A percentile compares a stretch with the other conserved stretches of the same genome.
These are phyloP conservation scores for Theobroma grandiflorum DNA, from an alignment of 441 rosid genomes.

Conservation along the genomic window DNA sequence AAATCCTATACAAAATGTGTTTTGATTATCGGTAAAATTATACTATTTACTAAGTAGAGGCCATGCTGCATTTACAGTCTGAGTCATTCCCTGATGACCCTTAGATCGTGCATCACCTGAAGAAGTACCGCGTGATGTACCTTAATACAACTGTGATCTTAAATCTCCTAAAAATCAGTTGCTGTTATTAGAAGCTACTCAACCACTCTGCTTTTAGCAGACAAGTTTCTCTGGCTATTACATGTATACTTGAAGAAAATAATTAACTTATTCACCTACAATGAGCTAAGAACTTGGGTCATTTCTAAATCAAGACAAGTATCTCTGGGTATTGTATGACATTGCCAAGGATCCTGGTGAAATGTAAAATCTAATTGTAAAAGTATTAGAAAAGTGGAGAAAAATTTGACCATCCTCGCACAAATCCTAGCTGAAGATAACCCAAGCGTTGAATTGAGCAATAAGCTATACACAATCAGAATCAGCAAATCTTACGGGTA, in stretches of 20 bases:
- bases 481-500: slow-evolving; percentile 69
- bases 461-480: background rate
- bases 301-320: background rate
- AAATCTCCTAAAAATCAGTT: background rate
- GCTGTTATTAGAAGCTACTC: background rate
- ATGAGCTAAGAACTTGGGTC: background rate
- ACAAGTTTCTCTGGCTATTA: background rate
- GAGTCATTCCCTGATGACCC: background rate
- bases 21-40: background rate
- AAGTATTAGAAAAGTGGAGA: background rate
- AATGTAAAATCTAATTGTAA: background rate
- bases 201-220: background rate
- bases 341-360: background rate
- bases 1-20: background rate
- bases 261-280: background rate
- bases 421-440: background rate
- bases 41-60: slow-evolving; percentile 8
- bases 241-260: background rate
- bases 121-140: background rate
- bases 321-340: background rate
- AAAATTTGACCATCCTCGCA: background rate
- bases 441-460: background rate
- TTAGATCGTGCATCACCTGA: background rate
- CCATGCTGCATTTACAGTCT: background rate
- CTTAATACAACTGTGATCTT: background rate